Conservation (phyloP, 768 basidiomycete species). For the Phaffia australis region DNA sequence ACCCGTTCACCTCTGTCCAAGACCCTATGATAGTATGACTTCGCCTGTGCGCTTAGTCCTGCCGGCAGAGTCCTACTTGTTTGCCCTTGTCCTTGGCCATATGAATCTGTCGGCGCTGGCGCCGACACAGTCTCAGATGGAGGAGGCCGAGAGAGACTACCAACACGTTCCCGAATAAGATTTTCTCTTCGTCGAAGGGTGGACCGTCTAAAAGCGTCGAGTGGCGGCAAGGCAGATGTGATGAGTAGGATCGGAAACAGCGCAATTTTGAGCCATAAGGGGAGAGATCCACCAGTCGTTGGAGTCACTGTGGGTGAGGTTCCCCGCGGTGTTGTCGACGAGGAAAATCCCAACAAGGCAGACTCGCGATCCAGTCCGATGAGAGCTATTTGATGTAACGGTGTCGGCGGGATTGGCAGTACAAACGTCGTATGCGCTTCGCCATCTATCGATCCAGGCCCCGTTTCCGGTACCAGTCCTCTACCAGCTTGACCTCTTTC, state of each 20-base stretch:
- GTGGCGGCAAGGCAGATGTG: not conserved
- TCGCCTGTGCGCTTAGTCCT: not conserved
- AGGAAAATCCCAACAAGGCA: no score
- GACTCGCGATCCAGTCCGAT: no score
- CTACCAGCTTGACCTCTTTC: not conserved
- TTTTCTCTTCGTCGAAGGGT: not conserved
- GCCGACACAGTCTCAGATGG: not conserved
- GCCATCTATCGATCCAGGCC: not conserved
- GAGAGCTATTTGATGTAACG: not conserved
- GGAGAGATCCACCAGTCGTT: no score
- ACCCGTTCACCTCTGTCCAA: constrained; percentile 22
- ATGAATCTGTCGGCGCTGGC: not conserved
- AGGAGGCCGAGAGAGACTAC: not conserved
- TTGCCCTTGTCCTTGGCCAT: not conserved
- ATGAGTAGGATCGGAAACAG: no score
- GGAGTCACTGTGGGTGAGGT: no score
- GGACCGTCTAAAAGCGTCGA: not conserved
- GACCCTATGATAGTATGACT: constrained; percentile 6
- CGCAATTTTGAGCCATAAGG: no score
- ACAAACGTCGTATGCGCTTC: not conserved
- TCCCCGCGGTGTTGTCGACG: no score
- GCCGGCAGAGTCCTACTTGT: not conserved
- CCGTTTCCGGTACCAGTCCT: not conserved
- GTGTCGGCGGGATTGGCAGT: not conserved
- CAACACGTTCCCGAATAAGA: not conserved